A percentile compares a stretch with the other conserved stretches of the same genome.
These are phyloP conservation scores for Manihot esculenta DNA, from an alignment of 441 rosid species.

Conservation along the genomic window DNA sequence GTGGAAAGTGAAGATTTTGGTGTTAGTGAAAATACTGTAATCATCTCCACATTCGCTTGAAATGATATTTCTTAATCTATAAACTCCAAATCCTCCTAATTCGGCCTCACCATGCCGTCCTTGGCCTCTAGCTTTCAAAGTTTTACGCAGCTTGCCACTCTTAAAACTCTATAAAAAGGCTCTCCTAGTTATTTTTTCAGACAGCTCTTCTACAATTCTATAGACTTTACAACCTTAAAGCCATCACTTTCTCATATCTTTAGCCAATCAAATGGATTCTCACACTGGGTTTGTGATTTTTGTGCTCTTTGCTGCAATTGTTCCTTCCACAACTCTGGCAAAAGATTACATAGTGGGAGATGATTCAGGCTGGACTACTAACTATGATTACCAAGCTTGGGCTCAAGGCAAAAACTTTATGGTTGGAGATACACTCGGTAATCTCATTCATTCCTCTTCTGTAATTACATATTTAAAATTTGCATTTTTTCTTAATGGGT, in stretches of 20 bases:
- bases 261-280: constrained; percentile 14
- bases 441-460: background rate
- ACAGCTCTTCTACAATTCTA: background rate
- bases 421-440: constrained; percentile 33
- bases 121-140: background rate
- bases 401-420: constrained; percentile 29
- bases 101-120: constrained; percentile 6
- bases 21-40: background rate
- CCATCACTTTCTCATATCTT: background rate
- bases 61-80: background rate
- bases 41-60: background rate
- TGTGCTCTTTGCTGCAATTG: constrained; percentile 9
- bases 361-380: constrained; percentile 23
- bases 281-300: background rate
- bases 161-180: background rate
- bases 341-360: constrained; percentile 30
- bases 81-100: background rate
- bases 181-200: background rate
- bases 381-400: constrained; percentile 33
- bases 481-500: too few species aligned
- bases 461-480: too few species aligned
- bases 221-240: background rate
- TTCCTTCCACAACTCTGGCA: constrained; percentile 8
- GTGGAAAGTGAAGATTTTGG: too few species aligned
- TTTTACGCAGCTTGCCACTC: background rate